Evolutionary conservation across 805 yeast species (phyloP).

Genomic region (Cyberlindnera mycetangii): DNA sequence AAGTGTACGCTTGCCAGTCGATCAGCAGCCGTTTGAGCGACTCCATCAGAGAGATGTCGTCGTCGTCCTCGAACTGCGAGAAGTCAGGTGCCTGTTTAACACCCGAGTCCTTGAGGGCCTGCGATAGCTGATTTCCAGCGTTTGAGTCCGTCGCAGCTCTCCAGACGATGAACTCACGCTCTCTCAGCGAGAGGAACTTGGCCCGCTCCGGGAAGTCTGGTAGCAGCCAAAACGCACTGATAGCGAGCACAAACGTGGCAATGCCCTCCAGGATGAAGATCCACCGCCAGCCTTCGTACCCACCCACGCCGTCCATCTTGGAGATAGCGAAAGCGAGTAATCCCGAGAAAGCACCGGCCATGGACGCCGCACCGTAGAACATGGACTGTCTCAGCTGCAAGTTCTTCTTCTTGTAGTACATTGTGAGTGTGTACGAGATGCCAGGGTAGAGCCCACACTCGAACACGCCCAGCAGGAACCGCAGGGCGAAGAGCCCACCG

Average conservation of each 20-base stretch:
- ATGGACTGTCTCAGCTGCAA: constrained; percentile 26
- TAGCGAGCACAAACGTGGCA: constrained; percentile 12
- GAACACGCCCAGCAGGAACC: constrained; percentile 21
- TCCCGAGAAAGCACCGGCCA: constrained; percentile 27
- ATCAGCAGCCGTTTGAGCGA: constrained; percentile 24
- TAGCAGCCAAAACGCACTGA: constrained; percentile 6
- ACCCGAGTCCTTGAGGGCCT: constrained; percentile 1
- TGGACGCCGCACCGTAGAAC: constrained; percentile 24
- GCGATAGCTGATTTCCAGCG: not conserved
- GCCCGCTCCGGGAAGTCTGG: constrained; percentile 22
- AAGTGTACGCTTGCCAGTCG: constrained; percentile 33
- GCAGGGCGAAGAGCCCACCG: constrained; percentile 13
- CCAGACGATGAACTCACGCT: constrained; percentile 13
- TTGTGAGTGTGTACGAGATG: constrained; percentile 22
- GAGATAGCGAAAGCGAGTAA: constrained; percentile 23
- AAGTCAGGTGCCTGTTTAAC: constrained; percentile 8
- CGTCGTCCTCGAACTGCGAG: constrained; percentile 14
- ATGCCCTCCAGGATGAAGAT: constrained; percentile 20
- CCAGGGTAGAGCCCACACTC: constrained; percentile 22
- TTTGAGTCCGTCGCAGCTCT: constrained; percentile 3
- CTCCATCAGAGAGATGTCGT: constrained; percentile 15
- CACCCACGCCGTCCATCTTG: constrained; percentile 17
- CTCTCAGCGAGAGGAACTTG: constrained; percentile 17
- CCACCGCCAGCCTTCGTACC: constrained; percentile 21
- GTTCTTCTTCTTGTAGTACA: constrained; percentile 27